Percentiles rank a stretch among this genome's conserved stretches.
Evolutionary conservation across 345 rosid species (phyloP).

Genomic region (Abelmoschus esculentus): DNA sequence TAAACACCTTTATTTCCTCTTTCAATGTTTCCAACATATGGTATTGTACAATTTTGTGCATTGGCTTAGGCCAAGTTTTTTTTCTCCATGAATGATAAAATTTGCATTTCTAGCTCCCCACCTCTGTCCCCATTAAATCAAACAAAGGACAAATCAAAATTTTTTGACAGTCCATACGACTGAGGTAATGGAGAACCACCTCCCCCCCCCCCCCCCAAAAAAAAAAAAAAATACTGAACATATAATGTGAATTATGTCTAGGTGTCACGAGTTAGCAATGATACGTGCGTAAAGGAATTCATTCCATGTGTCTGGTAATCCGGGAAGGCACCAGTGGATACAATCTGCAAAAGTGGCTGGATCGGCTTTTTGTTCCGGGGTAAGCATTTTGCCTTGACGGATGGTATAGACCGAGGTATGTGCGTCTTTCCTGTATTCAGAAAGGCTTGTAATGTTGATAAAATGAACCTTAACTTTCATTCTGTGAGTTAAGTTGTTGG

Average conservation of each 20-base stretch:
- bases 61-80: neutral
- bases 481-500: neutral
- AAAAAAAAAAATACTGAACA: too few relatives aligned
- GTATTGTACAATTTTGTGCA: conserved; percentile 14
- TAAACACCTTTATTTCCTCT: conserved; percentile 14
- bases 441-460: neutral
- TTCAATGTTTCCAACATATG: conserved; percentile 3
- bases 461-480: neutral
- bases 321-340: neutral
- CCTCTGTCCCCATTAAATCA: conserved; percentile 6
- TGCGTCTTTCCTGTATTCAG: neutral
- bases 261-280: neutral
- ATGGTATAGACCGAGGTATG: neutral
- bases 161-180: conserved; percentile 5
- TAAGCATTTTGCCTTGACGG: neutral
- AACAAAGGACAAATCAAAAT: conserved; percentile 10
- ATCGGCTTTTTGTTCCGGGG: neutral
- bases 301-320: neutral
- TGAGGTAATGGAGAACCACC: neutral
- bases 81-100: neutral
- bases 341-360: neutral
- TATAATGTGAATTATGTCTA: neutral
- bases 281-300: neutral
- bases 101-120: conserved; percentile 6
- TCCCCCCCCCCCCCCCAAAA: too few relatives aligned